These are phyloP conservation scores for Diplocarpon rosae DNA, from an alignment of 2,329 filamentous ascomycete species.

Conservation along the genomic window DNA sequence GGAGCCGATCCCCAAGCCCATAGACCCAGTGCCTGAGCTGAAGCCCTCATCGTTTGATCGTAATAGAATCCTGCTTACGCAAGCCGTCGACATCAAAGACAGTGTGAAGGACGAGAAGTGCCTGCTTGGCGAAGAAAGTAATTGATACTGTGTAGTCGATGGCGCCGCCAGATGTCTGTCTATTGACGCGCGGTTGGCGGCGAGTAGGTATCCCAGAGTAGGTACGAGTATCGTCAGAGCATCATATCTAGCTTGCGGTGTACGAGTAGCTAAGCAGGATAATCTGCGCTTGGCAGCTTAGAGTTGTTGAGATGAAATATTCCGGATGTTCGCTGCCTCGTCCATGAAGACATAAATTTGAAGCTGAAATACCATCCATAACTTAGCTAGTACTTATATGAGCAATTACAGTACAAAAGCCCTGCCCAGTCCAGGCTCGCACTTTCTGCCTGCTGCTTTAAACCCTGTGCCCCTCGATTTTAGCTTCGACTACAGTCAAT, in stretches of 20 bases:
- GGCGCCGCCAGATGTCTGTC: not conserved
- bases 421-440: too few species aligned
- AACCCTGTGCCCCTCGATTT: not conserved
- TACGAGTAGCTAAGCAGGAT: too few species aligned
- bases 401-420: too few species aligned
- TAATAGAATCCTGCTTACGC: slow-evolving; percentile 19
- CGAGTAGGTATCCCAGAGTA: not conserved
- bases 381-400: too few species aligned
- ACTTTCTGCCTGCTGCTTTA: too few species aligned
- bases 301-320: too few species aligned
- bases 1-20: not conserved
- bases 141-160: slow-evolving; percentile 1
- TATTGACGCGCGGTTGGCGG: slow-evolving; percentile 17
- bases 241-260: too few species aligned
- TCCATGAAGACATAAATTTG: too few species aligned
- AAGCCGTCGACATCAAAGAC: slow-evolving; percentile 7
- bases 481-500: not conserved
- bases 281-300: too few species aligned
- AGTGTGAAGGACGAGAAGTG: slow-evolving; percentile 2
- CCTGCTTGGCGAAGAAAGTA: slow-evolving; percentile 17
- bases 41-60: slow-evolving; percentile 4
- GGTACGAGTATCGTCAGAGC: too few species aligned
- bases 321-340: too few species aligned
- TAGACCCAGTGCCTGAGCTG: slow-evolving; percentile 10
- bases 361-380: too few species aligned